phyloP scores from a whole-genome alignment of 2,329 filamentous ascomycete species.

The Aspergillus oerlinghausenensis region DNA sequence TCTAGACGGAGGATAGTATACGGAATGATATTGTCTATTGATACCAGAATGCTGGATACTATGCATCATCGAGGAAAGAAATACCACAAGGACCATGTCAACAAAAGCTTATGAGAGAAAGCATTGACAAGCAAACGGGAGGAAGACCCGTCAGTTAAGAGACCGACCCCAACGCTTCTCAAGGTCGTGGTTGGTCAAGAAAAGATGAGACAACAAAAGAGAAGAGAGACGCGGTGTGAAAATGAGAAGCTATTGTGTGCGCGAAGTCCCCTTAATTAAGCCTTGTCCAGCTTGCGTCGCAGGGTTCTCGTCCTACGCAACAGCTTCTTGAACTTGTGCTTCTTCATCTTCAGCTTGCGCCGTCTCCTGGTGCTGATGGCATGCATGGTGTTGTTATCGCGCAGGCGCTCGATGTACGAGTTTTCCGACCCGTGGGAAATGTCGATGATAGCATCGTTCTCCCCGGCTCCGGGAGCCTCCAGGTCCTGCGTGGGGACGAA shows the following conservation, averaged over 20 bases:
- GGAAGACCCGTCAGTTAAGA: background rate
- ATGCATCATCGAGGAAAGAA: background rate
- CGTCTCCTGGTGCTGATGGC: constrained; percentile 89
- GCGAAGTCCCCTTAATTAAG: constrained; percentile 30
- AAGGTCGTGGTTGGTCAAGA: background rate
- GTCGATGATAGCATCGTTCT: constrained; percentile 45
- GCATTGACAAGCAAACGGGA: background rate
- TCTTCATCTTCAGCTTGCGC: constrained; percentile 98
- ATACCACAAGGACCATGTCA: background rate
- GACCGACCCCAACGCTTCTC: background rate
- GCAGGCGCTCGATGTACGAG: constrained; percentile 66
- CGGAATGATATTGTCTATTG: constrained; percentile 14
- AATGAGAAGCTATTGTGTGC: constrained; percentile 6
- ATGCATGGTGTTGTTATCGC: constrained; percentile 57
- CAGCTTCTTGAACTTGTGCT: constrained; percentile 99
- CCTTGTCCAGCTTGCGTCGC: constrained; percentile 75
- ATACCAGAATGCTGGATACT: background rate
- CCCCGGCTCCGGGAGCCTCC: constrained; percentile 31
- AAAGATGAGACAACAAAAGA: background rate
- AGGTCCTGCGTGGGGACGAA: constrained; percentile 41
- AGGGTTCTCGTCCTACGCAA: constrained; percentile 86
- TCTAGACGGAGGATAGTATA: constrained; percentile 1
- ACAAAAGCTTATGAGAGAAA: background rate
- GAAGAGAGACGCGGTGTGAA: constrained; percentile 4
- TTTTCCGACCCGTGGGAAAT: constrained; percentile 46